phyloP scores from a whole-genome alignment of 192 early-diverging fungal genomes.

The Coemansia sp. region DNA sequence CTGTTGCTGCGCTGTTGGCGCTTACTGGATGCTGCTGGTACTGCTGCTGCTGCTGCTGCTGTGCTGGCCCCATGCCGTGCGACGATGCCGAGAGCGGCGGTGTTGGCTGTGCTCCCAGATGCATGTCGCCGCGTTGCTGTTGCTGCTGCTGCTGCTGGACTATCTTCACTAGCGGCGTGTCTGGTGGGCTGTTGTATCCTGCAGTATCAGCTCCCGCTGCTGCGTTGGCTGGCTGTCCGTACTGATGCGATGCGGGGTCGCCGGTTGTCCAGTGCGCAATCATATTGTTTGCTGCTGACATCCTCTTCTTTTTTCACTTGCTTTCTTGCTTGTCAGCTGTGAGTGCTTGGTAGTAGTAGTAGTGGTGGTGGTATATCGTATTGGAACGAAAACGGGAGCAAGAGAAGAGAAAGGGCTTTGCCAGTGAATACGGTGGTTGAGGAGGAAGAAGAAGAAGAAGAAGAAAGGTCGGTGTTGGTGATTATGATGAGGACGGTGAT shows the following conservation, averaged over 20 bases:
- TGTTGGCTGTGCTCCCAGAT: constrained; percentile 34
- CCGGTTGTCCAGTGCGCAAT: constrained; percentile 21
- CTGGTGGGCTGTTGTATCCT: constrained; percentile 44
- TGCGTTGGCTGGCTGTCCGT: constrained; percentile 15
- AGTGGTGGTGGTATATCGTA: not conserved
- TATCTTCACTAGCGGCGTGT: constrained; percentile 47
- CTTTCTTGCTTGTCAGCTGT: constrained; percentile 1
- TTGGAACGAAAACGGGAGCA: not conserved
- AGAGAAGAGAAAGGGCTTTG: no score
- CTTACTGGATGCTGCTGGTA: constrained; percentile 7
- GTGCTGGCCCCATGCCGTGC: constrained; percentile 25
- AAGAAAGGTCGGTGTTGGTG: not conserved
- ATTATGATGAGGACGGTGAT: no score
- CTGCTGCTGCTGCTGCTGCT: constrained; percentile 10
- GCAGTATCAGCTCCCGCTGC: constrained; percentile 13
- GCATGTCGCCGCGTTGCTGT: constrained; percentile 8
- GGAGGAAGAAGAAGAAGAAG: not conserved
- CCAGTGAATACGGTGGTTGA: not conserved
- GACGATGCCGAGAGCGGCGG: constrained; percentile 45
- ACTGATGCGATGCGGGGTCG: constrained; percentile 14
- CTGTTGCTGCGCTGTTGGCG: not conserved
- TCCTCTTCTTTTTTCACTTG: not conserved
- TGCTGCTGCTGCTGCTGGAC: constrained; percentile 47
- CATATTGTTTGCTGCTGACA: constrained; percentile 14
- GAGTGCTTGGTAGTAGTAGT: constrained; percentile 16